Percentiles rank a stretch among this genome's conserved stretches.
phyloP scores from a whole-genome alignment of 2,329 filamentous ascomycete species.

The Moelleriella libera region DNA sequence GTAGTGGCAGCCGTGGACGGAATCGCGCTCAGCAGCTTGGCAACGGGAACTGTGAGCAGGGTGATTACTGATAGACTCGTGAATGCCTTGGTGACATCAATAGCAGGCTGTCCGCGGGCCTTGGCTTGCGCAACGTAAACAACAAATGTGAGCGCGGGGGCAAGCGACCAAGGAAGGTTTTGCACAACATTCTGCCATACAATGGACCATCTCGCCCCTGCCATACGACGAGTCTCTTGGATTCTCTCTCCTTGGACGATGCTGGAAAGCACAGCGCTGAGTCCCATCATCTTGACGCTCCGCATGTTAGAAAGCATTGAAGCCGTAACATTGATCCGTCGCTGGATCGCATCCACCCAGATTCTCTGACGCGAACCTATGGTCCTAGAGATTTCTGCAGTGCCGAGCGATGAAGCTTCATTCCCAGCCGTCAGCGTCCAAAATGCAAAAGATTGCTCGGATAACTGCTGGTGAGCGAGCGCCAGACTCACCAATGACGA shows the following conservation, averaged over 20 bases:
- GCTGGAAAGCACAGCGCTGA: constrained; percentile 15
- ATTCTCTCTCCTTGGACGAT: constrained; percentile 19
- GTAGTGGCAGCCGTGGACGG: constrained; percentile 6
- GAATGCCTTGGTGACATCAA: constrained; percentile 6
- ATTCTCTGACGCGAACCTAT: constrained; percentile 7
- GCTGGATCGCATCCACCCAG: constrained; percentile 8
- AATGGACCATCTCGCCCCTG: constrained; percentile 5
- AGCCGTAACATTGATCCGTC: constrained; percentile 7
- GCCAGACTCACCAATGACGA: constrained; percentile 6
- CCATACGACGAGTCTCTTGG: constrained; percentile 10
- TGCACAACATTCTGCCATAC: constrained; percentile 8
- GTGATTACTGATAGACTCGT: constrained; percentile 10
- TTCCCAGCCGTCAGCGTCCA: background rate
- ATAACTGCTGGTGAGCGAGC: no score
- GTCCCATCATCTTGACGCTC: constrained; percentile 24
- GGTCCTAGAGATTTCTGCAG: constrained; percentile 5
- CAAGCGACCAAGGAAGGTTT: constrained; percentile 7
- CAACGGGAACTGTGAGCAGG: constrained; percentile 7
- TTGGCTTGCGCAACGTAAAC: constrained; percentile 4
- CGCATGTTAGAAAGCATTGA: constrained; percentile 22
- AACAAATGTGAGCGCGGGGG: constrained; percentile 5
- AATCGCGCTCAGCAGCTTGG: constrained; percentile 7
- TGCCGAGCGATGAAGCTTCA: constrained; percentile 4
- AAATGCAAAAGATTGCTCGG: background rate
- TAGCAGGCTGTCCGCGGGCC: background rate